These are phyloP conservation scores for Myriosclerotinia scirpicola DNA, from an alignment of 2,329 filamentous ascomycete species.

Conservation along the genomic window DNA sequence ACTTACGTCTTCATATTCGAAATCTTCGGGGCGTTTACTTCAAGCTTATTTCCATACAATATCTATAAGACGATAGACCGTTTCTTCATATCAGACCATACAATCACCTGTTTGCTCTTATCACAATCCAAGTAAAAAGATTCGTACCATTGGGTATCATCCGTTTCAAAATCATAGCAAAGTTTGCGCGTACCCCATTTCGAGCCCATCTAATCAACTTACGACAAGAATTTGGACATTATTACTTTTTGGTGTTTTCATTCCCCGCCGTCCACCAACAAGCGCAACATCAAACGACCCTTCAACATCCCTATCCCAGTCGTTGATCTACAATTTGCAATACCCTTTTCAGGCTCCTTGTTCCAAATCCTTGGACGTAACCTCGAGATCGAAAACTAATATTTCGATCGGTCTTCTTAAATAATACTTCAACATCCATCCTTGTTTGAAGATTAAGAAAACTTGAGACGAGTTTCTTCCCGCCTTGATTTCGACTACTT, in stretches of 20 bases:
- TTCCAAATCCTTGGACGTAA: neutral
- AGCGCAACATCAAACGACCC: neutral
- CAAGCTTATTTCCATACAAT: neutral
- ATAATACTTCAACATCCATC: neutral
- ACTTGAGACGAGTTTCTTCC: slow-evolving; percentile 2
- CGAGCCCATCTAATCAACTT: neutral
- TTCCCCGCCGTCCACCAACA: slow-evolving; percentile 2
- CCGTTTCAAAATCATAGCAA: slow-evolving; percentile 6
- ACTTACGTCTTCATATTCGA: neutral
- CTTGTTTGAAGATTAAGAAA: neutral
- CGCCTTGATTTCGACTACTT: slow-evolving; percentile 14
- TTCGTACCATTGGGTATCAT: slow-evolving; percentile 12
- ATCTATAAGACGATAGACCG: neutral
- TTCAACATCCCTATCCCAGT: slow-evolving; percentile 3
- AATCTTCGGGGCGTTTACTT: neutral
- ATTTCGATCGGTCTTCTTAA: slow-evolving; percentile 4
- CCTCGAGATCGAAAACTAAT: slow-evolving; percentile 18
- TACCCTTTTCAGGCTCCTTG: neutral
- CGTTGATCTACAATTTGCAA: slow-evolving; percentile 7
- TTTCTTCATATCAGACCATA: neutral
- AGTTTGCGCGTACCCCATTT: neutral
- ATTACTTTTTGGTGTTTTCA: neutral
- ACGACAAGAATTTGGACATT: neutral
- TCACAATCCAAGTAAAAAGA: neutral
- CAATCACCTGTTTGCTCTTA: slow-evolving; percentile 1